Evolutionary conservation across 2,329 filamentous ascomycete genomes (phyloP).

Genomic region (Epichloe festucae): DNA sequence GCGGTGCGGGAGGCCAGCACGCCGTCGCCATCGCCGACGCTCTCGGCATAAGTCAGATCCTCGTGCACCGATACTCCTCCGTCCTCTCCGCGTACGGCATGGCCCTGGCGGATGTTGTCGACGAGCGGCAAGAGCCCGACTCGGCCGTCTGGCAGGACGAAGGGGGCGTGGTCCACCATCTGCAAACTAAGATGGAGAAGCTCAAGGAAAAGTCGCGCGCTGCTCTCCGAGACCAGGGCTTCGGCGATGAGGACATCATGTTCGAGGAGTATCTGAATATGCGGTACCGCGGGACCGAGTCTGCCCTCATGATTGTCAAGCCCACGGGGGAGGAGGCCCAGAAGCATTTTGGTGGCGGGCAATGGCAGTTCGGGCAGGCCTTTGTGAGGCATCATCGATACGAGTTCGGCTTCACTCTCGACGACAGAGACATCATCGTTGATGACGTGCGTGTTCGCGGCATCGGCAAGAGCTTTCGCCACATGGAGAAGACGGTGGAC

Average conservation of each 20-base stretch:
- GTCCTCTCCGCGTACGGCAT: slow-evolving; percentile 35
- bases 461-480: slow-evolving; percentile 77
- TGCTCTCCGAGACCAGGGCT: slow-evolving; percentile 64
- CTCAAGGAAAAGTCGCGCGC: slow-evolving; percentile 62
- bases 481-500: slow-evolving; percentile 69
- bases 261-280: slow-evolving; percentile 94
- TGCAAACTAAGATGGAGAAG: slow-evolving; percentile 64
- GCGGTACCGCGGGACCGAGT: slow-evolving; percentile 82
- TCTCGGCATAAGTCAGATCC: slow-evolving; percentile 28
- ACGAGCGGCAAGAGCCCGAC: slow-evolving; percentile 68
- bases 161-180: slow-evolving; percentile 42
- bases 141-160: slow-evolving; percentile 48
- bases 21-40: slow-evolving; percentile 29
- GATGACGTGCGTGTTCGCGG: slow-evolving; percentile 82
- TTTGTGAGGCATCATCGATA: slow-evolving; percentile 82
- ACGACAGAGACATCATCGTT: slow-evolving; percentile 74
- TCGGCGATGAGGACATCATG: slow-evolving; percentile 57
- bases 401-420: slow-evolving; percentile 83
- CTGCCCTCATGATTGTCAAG: slow-evolving; percentile 77
- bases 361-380: slow-evolving; percentile 73
- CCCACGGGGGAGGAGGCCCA: slow-evolving; percentile 50
- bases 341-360: slow-evolving; percentile 46
- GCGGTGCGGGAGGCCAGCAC: slow-evolving; percentile 29
- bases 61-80: slow-evolving; percentile 32
- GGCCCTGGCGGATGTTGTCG: slow-evolving; percentile 31